These are phyloP conservation scores for Monosporozyma unispora DNA, from an alignment of 805 yeast species.

Conservation along the genomic window DNA sequence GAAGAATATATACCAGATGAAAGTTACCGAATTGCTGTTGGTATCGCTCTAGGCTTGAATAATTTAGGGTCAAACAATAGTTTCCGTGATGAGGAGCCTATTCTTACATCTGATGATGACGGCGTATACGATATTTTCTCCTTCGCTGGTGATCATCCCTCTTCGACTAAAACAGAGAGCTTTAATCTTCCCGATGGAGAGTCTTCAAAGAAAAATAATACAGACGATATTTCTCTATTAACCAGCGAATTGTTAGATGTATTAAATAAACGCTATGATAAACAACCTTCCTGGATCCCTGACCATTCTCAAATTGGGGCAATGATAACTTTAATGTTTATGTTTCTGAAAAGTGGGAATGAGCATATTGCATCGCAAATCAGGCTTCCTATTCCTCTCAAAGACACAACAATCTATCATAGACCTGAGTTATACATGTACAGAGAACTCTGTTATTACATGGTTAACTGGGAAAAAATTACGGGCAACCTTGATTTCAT, in stretches of 20 bases:
- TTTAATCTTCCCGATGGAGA: background rate
- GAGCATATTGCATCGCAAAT: constrained; percentile 43
- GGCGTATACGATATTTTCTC: background rate
- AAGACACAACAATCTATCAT: constrained; percentile 4
- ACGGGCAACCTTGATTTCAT: constrained; percentile 31
- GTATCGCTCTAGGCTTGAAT: constrained; percentile 76
- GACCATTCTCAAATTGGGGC: constrained; percentile 53
- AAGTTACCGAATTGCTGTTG: constrained; percentile 80
- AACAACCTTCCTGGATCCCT: constrained; percentile 25
- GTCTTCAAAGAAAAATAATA: background rate
- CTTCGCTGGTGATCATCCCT: background rate
- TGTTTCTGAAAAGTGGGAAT: constrained; percentile 62
- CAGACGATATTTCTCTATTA: constrained; percentile 1
- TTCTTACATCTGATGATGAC: background rate
- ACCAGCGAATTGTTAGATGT: constrained; percentile 12
- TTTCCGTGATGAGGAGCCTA: background rate
- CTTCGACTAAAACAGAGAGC: background rate
- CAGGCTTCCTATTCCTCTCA: constrained; percentile 49
- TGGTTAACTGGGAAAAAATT: constrained; percentile 68
- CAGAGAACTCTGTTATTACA: constrained; percentile 50
- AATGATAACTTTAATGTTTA: constrained; percentile 61
- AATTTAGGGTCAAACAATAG: constrained; percentile 62
- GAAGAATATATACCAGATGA: constrained; percentile 56
- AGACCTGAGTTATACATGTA: constrained; percentile 72
- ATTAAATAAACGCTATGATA: constrained; percentile 14